These are phyloP conservation scores for Penicilliopsis zonata DNA, from an alignment of 495 filamentous ascomycete genomes.

Conservation along the genomic window DNA sequence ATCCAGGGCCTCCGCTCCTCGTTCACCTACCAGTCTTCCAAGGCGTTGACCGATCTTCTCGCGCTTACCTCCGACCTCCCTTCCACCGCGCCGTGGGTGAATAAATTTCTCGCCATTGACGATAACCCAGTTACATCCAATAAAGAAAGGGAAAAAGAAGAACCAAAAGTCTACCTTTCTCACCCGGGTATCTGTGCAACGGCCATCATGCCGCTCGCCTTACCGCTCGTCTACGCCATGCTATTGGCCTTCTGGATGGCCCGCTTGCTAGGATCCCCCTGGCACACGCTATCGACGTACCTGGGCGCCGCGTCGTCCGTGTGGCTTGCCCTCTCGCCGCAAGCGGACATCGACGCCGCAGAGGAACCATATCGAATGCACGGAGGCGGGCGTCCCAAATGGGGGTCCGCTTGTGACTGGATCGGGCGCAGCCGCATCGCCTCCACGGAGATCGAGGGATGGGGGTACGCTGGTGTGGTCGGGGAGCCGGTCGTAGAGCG, in stretches of 20 bases:
- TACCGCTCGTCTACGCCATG: conserved; percentile 53
- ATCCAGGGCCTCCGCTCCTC: conserved; percentile 56
- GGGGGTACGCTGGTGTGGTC: conserved; percentile 66
- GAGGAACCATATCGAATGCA: conserved; percentile 30
- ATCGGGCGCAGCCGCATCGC: conserved; percentile 45
- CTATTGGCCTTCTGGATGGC: conserved; percentile 54
- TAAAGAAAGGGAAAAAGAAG: conserved; percentile 4
- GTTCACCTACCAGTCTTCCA: conserved; percentile 70
- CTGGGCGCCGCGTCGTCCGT: conserved; percentile 63
- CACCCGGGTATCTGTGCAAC: conserved; percentile 86
- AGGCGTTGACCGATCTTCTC: conserved; percentile 76
- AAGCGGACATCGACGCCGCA: conserved; percentile 49
- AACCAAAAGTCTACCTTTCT: conserved; percentile 57
- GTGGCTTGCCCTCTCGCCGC: conserved; percentile 66
- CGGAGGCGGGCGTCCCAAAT: conserved; percentile 58
- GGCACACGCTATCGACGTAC: conserved; percentile 68
- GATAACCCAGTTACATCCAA: conserved; percentile 7
- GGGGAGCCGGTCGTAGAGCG: conserved; percentile 33
- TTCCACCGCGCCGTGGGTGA: conserved; percentile 42
- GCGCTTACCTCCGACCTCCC: conserved; percentile 62
- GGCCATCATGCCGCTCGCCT: conserved; percentile 57
- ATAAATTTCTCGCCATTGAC: conserved; percentile 25
- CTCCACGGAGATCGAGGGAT: conserved; percentile 72
- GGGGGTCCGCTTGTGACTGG: conserved; percentile 59
- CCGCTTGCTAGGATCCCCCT: conserved; percentile 74